Evolutionary conservation across 192 early-diverging fungal genomes (phyloP).

Genomic region (Coemansia sp.): DNA sequence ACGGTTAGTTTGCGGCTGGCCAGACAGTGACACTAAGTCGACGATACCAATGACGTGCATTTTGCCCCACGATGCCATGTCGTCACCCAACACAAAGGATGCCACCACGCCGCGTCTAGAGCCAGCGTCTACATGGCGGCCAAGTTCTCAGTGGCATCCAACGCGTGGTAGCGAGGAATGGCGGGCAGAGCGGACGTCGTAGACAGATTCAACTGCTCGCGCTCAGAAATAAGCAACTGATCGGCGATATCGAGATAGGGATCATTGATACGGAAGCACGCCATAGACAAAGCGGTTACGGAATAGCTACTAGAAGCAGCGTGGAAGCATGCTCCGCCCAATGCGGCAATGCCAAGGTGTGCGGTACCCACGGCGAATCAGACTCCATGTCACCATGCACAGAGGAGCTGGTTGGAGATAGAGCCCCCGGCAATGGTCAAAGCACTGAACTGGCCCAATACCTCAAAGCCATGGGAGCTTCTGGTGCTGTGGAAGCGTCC

Average conservation of each 20-base stretch:
- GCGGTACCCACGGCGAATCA: conserved; percentile 50
- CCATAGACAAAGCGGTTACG: conserved; percentile 65
- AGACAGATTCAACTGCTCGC: conserved; percentile 31
- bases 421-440: conserved; percentile 35
- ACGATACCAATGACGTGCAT: conserved; percentile 91
- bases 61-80: conserved; percentile 83
- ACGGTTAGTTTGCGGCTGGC: conserved; percentile 90
- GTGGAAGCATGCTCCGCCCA: conserved; percentile 81
- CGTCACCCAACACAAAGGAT: conserved; percentile 84
- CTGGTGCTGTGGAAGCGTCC: conserved; percentile 43
- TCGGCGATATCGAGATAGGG: conserved; percentile 62
- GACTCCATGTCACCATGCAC: conserved; percentile 39
- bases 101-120: conserved; percentile 90
- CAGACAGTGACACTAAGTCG: conserved; percentile 92
- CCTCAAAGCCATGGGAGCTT: conserved; percentile 42
- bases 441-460: conserved; percentile 39
- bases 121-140: conserved; percentile 72
- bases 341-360: conserved; percentile 37
- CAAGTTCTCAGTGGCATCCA: conserved; percentile 85
- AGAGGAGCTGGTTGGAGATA: conserved; percentile 6
- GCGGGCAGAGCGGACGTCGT: conserved; percentile 62
- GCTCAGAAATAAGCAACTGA: conserved; percentile 27
- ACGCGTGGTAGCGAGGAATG: conserved; percentile 64
- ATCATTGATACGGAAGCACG: conserved; percentile 67
- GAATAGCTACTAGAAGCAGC: conserved; percentile 78